These are phyloP conservation scores for Colletotrichum sp. DNA, from an alignment of 2,329 filamentous ascomycete genomes.

Conservation along the genomic window DNA sequence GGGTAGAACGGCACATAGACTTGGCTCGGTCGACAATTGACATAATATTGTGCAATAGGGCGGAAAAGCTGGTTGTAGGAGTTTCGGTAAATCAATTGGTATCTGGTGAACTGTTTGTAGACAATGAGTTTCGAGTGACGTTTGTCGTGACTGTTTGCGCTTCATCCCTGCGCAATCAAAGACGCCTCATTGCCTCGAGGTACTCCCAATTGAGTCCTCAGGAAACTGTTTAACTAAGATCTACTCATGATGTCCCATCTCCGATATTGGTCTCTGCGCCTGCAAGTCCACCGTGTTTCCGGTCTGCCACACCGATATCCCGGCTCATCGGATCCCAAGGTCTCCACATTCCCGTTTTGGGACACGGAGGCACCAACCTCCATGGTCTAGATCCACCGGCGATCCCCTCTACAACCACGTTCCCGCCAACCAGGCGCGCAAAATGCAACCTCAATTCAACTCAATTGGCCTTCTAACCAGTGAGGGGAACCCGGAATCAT, in stretches of 20 bases:
- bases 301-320: background rate
- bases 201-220: background rate
- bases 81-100: slow-evolving; percentile 13
- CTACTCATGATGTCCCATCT: background rate
- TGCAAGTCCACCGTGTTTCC: background rate
- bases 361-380: slow-evolving; percentile 12
- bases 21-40: slow-evolving; percentile 20
- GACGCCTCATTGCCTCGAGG: background rate
- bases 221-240: fast-evolving
- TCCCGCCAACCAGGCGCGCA: slow-evolving; percentile 5
- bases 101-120: background rate
- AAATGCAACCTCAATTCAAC: background rate
- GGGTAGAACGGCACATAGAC: slow-evolving; percentile 18
- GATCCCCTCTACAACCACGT: background rate
- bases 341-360: slow-evolving; percentile 14
- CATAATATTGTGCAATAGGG: slow-evolving; percentile 20
- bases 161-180: background rate
- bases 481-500: background rate
- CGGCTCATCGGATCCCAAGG: background rate
- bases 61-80: slow-evolving; percentile 6
- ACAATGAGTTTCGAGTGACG: background rate
- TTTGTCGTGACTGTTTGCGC: background rate
- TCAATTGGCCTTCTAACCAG: background rate
- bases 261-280: background rate
- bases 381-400: background rate